Evolutionary conservation across 2,329 filamentous ascomycete genomes (phyloP).

Genomic region (Penicillium sp.): DNA sequence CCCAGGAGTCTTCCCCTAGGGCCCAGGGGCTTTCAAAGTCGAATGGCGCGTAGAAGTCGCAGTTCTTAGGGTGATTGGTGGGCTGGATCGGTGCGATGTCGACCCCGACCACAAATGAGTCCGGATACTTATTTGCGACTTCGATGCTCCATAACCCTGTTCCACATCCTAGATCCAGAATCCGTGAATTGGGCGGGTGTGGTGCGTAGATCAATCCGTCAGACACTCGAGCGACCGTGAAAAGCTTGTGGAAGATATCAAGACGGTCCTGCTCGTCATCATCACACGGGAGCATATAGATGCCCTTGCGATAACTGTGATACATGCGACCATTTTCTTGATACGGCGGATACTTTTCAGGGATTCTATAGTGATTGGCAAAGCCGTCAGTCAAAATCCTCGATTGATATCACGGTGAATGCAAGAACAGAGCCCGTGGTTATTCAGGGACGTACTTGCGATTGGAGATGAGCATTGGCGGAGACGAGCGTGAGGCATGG

Average conservation of each 20-base stretch:
- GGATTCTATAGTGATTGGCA: slow-evolving; percentile 28
- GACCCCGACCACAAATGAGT: slow-evolving; percentile 64
- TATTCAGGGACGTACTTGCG: slow-evolving; percentile 22
- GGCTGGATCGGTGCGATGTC: slow-evolving; percentile 68
- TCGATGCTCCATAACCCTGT: slow-evolving; percentile 92
- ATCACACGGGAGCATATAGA: slow-evolving; percentile 79
- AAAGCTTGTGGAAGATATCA: slow-evolving; percentile 81
- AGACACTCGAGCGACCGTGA: slow-evolving; percentile 64
- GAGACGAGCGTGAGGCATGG: slow-evolving; percentile 23
- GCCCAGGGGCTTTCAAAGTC: slow-evolving; percentile 81
- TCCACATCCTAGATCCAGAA: slow-evolving; percentile 76
- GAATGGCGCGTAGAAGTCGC: slow-evolving; percentile 68
- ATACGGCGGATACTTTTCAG: slow-evolving; percentile 47
- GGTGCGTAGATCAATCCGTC: slow-evolving; percentile 50
- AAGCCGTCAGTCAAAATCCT: neutral
- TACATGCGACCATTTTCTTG: slow-evolving; percentile 73
- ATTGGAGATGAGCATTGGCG: slow-evolving; percentile 25
- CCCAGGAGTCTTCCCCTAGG: slow-evolving; percentile 69
- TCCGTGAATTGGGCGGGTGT: slow-evolving; percentile 49
- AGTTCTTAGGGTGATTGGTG: slow-evolving; percentile 70
- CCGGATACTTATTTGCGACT: slow-evolving; percentile 70
- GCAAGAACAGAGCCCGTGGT: neutral
- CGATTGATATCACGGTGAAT: neutral
- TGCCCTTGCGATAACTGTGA: slow-evolving; percentile 67
- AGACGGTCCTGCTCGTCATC: slow-evolving; percentile 76